phyloP scores from a whole-genome alignment of 345 rosid genomes.

The Balakata baccata region DNA sequence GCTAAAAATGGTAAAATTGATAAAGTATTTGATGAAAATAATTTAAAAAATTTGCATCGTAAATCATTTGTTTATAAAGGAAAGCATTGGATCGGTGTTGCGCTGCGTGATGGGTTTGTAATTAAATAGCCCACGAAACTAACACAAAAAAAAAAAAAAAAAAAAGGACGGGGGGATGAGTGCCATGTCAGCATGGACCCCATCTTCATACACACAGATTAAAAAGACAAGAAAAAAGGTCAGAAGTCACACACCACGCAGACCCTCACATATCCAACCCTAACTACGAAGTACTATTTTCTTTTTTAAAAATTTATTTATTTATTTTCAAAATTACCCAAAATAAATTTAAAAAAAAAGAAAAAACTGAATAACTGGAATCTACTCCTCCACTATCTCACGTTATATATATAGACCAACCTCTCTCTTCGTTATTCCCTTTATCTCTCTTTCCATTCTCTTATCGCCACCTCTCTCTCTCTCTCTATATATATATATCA shows the following conservation, averaged over 20 bases:
- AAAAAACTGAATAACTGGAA: constrained; percentile 35
- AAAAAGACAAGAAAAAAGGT: background rate
- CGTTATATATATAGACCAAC: constrained; percentile 14
- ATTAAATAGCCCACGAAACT: too few relatives aligned
- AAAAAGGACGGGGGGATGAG: background rate
- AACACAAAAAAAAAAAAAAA: too few relatives aligned
- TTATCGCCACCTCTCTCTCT: background rate
- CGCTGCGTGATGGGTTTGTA: too few relatives aligned
- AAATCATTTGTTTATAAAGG: too few relatives aligned
- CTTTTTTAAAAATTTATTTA: background rate
- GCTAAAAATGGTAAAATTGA: too few relatives aligned
- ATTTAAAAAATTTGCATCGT: too few relatives aligned
- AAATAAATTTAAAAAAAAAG: background rate
- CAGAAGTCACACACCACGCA: constrained; percentile 14
- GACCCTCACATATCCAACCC: background rate
- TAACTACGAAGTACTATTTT: constrained; percentile 8
- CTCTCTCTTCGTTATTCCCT: constrained; percentile 6
- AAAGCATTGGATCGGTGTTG: too few relatives aligned
- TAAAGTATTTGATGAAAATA: too few relatives aligned
- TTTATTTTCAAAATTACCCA: too few relatives aligned
- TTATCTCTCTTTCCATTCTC: constrained; percentile 16
- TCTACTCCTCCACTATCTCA: constrained; percentile 26
- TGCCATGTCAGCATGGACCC: constrained; percentile 22
- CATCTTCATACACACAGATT: background rate
- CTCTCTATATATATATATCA: background rate